Base-by-base conservation (phyloP, 1,284 basidiomycete species). In the Exobasidium rhododendri region DNA sequence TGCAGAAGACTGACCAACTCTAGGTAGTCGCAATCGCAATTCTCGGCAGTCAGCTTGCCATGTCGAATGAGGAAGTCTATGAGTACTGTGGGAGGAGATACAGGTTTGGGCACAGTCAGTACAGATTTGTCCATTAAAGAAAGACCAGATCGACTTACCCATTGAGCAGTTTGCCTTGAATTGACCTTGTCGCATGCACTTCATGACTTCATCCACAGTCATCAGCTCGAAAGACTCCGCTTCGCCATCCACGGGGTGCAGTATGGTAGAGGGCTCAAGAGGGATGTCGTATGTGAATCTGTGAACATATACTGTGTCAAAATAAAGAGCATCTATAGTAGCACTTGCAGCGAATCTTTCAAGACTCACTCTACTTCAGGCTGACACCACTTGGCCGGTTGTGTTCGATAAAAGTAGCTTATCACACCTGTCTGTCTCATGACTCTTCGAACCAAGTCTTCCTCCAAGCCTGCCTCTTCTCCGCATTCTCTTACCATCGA, bases 401-500 rank as follows among this genome's bases (percentile, higher is more conserved):
- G 35, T 0, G 88, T 90, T 70, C 88, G 87, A 71, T 81, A 83
- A 66, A 81, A 82, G 77, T 85, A 85, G 14, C 82, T 82, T 28
- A 78, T 57, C 24, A 78, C 71, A 43, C 76, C 76, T 0, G 68
- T 68, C 35, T 69, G 65, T 65, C 61, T 87, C 20, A 88, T 83
- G 65, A 87, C 80, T 46, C 82, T 80, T 51, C 83, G 81, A 1
- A 90, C 86, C 32, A 91, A 74, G 11, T 83, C 79, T 58, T 87
- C 86, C 0, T 84, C 82, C 22, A 96, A 83, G 68, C 87, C 90
- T 14, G 92, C 94, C 80, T 97, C 93, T 76, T 97, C 94, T 83
- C 87, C 88, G 67, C 91, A 89, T 81, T 98, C 94, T 75, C 96
- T 94, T 46, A 96, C 85, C 57, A 97, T 83, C 2, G 87, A 85